Conservation (phyloP, 2,329 filamentous ascomycete species). For the Fusarium sp. region DNA sequence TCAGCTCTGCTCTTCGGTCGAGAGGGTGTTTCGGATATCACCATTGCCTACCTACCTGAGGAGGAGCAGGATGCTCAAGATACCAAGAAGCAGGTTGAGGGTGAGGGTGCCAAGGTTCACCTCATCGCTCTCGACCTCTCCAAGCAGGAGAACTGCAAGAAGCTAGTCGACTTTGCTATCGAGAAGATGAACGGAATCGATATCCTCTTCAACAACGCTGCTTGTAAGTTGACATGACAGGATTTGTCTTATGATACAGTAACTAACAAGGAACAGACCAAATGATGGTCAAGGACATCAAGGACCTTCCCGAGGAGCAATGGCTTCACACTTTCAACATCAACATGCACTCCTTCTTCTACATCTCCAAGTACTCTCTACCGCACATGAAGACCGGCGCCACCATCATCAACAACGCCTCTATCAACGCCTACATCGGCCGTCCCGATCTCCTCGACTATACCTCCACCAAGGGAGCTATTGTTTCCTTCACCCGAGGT, state of each 20-base stretch:
- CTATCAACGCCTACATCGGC: conserved; percentile 85
- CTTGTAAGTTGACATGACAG: conserved; percentile 64
- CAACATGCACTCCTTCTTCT: conserved; percentile 87
- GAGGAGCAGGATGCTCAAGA: conserved; percentile 82
- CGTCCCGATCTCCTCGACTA: conserved; percentile 85
- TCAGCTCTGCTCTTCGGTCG: conserved; percentile 82
- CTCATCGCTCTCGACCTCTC: conserved; percentile 73
- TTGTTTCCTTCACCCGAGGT: conserved; percentile 81
- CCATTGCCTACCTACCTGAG: conserved; percentile 79
- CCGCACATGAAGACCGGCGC: conserved; percentile 80
- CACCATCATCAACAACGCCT: conserved; percentile 87
- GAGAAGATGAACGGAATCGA: conserved; percentile 76
- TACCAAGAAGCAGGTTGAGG: conserved; percentile 77
- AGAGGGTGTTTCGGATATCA: conserved; percentile 76
- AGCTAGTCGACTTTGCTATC: conserved; percentile 74
- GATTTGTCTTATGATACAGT: not conserved
- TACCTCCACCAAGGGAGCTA: conserved; percentile 81
- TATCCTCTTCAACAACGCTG: conserved; percentile 80
- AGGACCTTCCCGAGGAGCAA: conserved; percentile 79
- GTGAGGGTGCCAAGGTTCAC: conserved; percentile 73
- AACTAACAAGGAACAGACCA: conserved; percentile 45
- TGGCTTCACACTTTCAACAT: conserved; percentile 84
- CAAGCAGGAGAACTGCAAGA: conserved; percentile 74
- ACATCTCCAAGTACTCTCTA: conserved; percentile 79
- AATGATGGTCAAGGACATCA: conserved; percentile 78